Percentiles rank a stretch among this genome's conserved stretches.
phyloP scores from a whole-genome alignment of 2,329 filamentous ascomycete species.

The Phialophora tarda region DNA sequence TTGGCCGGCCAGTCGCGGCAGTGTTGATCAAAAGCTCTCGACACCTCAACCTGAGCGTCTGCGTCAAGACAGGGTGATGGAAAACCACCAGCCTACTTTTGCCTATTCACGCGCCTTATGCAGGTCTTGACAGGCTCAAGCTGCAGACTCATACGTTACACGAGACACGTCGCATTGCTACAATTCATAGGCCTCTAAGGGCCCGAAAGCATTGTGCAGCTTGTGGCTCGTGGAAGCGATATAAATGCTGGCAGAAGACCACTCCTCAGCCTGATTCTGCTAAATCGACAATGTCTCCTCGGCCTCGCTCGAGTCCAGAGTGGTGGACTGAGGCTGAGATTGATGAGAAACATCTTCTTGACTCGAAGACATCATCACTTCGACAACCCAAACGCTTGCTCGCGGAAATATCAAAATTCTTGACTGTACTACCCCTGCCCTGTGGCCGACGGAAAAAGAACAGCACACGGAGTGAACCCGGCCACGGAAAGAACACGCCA shows the following conservation, averaged over 20 bases:
- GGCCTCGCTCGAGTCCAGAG: background rate
- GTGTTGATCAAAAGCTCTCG: background rate
- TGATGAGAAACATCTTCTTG: slow-evolving; percentile 2
- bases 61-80: background rate
- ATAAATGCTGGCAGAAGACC: background rate
- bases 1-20: too few species aligned
- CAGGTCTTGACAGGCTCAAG: background rate
- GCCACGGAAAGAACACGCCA: background rate
- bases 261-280: slow-evolving; percentile 3
- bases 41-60: background rate
- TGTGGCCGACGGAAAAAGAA: background rate
- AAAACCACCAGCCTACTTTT: background rate
- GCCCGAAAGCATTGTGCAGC: background rate
- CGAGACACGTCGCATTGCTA: background rate
- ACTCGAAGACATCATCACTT: background rate
- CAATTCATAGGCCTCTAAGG: background rate
- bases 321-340: slow-evolving; percentile 4
- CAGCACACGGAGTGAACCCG: background rate
- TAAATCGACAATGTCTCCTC: slow-evolving; percentile 10
- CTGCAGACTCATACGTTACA: background rate
- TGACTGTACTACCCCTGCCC: background rate
- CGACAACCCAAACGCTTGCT: background rate
- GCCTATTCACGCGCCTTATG: background rate
- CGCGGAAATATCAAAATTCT: background rate
- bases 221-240: background rate